phyloP scores from a whole-genome alignment of 2,329 filamentous ascomycete species.

The Chalara sp. region DNA sequence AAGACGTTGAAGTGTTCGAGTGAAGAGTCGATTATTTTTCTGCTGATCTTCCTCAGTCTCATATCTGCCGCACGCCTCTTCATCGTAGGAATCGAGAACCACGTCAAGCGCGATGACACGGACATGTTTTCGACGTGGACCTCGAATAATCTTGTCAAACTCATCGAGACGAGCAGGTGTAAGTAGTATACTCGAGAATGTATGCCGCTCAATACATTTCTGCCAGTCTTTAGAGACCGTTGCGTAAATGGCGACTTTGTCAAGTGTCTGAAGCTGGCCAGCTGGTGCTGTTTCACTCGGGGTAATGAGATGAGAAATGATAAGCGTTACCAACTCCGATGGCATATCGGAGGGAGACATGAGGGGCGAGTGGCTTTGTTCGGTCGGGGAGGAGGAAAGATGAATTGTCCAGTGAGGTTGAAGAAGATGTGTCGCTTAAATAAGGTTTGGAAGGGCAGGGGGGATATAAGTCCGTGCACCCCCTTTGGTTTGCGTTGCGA shows the following conservation, averaged over 20 bases:
- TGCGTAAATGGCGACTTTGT: constrained; percentile 2
- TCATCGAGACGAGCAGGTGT: constrained; percentile 2
- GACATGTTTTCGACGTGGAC: constrained; percentile 1
- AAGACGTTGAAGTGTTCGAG: neutral
- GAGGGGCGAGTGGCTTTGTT: neutral
- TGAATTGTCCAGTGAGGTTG: no score
- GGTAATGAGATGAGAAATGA: constrained; percentile 2
- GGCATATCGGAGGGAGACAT: neutral
- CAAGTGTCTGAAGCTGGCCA: neutral
- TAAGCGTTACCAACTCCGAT: neutral
- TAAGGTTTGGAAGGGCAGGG: no score
- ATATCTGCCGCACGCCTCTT: neutral
- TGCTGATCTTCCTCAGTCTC: constrained; percentile 1
- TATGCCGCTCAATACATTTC: constrained; percentile 1
- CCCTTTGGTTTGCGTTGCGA: no score
- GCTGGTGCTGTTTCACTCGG: neutral
- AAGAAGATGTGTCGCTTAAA: no score
- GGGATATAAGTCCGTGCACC: no score
- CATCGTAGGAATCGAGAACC: constrained; percentile 1
- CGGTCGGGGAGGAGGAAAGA: no score
- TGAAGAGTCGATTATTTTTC: constrained; percentile 1
- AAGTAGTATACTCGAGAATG: constrained; percentile 1
- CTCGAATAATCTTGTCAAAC: constrained; percentile 2
- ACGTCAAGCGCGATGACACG: neutral
- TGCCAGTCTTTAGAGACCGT: constrained; percentile 4